These are phyloP conservation scores for Keqinozyma sinolaborantium DNA, from an alignment of 1,139 yeast species.

Conservation along the genomic window DNA sequence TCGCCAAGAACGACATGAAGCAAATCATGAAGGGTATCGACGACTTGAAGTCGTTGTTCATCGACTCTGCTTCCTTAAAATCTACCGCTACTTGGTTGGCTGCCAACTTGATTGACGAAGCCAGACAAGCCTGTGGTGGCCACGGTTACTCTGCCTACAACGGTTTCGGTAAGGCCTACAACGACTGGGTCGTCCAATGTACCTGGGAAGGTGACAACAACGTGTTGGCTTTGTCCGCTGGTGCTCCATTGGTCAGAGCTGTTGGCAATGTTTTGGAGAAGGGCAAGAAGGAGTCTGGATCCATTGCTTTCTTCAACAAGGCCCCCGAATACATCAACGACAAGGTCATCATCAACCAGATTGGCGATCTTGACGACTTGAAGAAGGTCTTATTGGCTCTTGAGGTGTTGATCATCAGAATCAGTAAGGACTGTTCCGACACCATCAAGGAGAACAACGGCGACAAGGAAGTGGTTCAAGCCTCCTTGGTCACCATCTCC, in stretches of 20 bases:
- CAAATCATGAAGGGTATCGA: conserved; percentile 49
- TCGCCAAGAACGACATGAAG: conserved; percentile 38
- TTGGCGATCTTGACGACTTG: conserved; percentile 31
- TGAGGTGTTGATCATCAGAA: conserved; percentile 45
- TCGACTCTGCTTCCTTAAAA: conserved; percentile 84
- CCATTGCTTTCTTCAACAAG: conserved; percentile 43
- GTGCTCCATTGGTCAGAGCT: conserved; percentile 67
- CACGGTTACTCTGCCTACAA: conserved; percentile 91
- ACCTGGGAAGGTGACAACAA: conserved; percentile 98
- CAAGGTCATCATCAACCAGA: conserved; percentile 28
- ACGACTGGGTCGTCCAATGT: conserved; percentile 94
- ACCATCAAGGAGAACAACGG: conserved; percentile 39
- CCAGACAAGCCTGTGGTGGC: conserved; percentile 96
- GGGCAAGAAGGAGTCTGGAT: conserved; percentile 33
- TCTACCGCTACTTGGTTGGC: conserved; percentile 89
- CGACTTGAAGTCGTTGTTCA: conserved; percentile 73
- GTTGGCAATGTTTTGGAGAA: conserved; percentile 31
- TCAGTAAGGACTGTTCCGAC: conserved; percentile 44
- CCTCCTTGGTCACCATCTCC: conserved; percentile 52
- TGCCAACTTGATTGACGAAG: conserved; percentile 75
- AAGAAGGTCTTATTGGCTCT: conserved; percentile 26
- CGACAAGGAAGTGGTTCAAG: conserved; percentile 55
- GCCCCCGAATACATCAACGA: conserved; percentile 23
- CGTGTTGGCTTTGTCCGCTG: conserved; percentile 78
- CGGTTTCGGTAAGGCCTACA: conserved; percentile 84